phyloP scores from a whole-genome alignment of 1,139 yeast species.

The Debaryomyces sp. region DNA sequence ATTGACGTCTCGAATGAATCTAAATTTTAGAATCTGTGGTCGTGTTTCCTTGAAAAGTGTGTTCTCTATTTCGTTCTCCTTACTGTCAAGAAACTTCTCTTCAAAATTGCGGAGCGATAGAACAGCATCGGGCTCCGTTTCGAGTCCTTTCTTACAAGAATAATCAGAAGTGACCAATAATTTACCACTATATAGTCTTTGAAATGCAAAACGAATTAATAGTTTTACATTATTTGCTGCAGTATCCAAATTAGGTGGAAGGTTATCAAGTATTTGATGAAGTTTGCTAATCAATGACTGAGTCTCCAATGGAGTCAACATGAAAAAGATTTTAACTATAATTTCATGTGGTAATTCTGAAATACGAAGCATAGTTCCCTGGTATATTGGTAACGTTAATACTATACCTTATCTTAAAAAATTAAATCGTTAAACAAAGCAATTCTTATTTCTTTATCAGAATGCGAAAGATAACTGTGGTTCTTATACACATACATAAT shows the following conservation, averaged over 20 bases:
- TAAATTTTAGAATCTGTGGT: slow-evolving; percentile 30
- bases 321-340: slow-evolving; percentile 23
- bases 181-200: slow-evolving; percentile 26
- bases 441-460: background rate
- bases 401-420: background rate
- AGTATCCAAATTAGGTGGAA: background rate
- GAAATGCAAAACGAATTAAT: slow-evolving; percentile 16
- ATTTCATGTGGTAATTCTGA: slow-evolving; percentile 30
- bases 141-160: slow-evolving; percentile 10
- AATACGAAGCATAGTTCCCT: background rate
- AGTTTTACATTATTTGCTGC: slow-evolving; percentile 3
- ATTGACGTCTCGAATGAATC: slow-evolving; percentile 28
- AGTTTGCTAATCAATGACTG: slow-evolving; percentile 1
- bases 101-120: slow-evolving; percentile 20
- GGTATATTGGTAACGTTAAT: background rate
- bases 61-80: slow-evolving; percentile 13
- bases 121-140: slow-evolving; percentile 15
- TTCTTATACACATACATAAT: background rate
- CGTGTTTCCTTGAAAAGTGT: slow-evolving; percentile 23
- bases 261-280: background rate
- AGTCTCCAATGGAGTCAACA: slow-evolving; percentile 26
- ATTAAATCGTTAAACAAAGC: background rate
- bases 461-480: background rate
- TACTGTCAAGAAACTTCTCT: slow-evolving; percentile 16
- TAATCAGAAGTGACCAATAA: slow-evolving; percentile 17